phyloP scores from a whole-genome alignment of 495 filamentous ascomycete species.

The Aspergillus sclerotiicarbonarius region DNA sequence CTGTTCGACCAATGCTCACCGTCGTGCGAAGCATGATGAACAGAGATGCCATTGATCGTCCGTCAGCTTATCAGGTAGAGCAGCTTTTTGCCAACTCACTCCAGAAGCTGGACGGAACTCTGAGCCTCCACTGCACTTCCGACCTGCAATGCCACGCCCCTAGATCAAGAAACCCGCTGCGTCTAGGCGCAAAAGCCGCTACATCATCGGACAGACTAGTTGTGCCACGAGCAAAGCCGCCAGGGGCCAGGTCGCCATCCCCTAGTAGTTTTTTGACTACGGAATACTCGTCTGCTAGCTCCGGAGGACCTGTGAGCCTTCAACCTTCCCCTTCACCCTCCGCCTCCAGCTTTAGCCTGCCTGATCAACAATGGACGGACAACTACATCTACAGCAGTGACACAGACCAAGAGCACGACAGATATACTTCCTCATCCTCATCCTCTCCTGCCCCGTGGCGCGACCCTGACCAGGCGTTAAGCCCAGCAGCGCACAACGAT shows the following conservation, averaged over 20 bases:
- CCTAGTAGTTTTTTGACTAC: background rate
- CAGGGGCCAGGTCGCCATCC: background rate
- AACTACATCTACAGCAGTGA: background rate
- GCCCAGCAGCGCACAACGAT: constrained; percentile 1
- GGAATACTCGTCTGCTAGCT: background rate
- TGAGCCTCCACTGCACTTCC: constrained; percentile 23
- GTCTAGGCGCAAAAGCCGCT: background rate
- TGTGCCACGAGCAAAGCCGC: background rate
- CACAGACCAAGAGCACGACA: constrained; percentile 7
- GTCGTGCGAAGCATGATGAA: constrained; percentile 47
- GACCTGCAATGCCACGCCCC: constrained; percentile 7
- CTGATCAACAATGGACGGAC: background rate
- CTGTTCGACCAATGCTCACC: constrained; percentile 39
- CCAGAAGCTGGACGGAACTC: constrained; percentile 18
- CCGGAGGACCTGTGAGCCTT: background rate
- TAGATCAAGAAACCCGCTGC: background rate
- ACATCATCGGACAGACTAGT: background rate
- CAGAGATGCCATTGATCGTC: constrained; percentile 35
- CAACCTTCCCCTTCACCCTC: constrained; percentile 6
- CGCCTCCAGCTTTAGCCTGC: background rate
- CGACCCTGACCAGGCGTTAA: constrained; percentile 6
- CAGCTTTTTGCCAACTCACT: constrained; percentile 19
- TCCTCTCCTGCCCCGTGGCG: constrained; percentile 6
- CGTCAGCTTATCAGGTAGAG: constrained; percentile 36
- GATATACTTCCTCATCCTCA: constrained; percentile 1